A percentile compares a stretch with the other conserved stretches of the same genome.
These are phyloP conservation scores for Sphagnum tenellum DNA, from an alignment of 225 moss, liverwort and hornwort species.

Conservation along the genomic window DNA sequence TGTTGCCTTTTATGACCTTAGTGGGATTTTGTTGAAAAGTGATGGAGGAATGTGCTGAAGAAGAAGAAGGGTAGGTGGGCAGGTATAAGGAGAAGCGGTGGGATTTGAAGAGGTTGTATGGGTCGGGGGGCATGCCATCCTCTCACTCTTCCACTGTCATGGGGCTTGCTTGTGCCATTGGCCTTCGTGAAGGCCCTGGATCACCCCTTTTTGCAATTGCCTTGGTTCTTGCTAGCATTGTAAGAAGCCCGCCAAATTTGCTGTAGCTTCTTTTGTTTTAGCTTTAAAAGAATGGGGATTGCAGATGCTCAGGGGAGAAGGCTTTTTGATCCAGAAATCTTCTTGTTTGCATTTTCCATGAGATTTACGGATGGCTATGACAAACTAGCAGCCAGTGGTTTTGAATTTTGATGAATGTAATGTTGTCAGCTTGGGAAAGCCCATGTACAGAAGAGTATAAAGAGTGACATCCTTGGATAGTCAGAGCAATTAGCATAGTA, in stretches of 20 bases:
- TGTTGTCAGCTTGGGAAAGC: no score
- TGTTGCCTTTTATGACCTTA: no score
- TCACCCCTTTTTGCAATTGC: conserved; percentile 84
- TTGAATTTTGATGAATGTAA: background rate
- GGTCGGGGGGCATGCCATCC: conserved; percentile 99
- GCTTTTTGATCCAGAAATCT: no score
- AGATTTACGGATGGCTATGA: background rate
- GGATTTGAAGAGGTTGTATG: conserved; percentile 90
- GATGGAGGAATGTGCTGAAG: no score
- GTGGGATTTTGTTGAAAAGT: no score
- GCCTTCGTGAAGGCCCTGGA: conserved; percentile 82
- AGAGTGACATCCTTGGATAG: no score
- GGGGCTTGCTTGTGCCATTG: conserved; percentile 73
- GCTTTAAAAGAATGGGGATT: no score
- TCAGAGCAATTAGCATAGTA: background rate
- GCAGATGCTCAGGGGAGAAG: no score
- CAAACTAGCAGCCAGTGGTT: background rate
- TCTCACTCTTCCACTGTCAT: conserved; percentile 98
- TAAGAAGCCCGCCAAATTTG: conserved; percentile 9
- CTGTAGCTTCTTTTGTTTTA: background rate
- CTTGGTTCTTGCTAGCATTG: conserved; percentile 82
- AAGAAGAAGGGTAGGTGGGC: conserved; percentile 16
- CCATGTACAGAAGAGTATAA: no score
- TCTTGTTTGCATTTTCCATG: background rate
- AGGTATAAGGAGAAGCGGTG: conserved; percentile 99